Percentiles rank a stretch among this genome's conserved stretches.
Conservation (phyloP, 495 filamentous ascomycete genomes). For the Geoglossum glabrum region DNA sequence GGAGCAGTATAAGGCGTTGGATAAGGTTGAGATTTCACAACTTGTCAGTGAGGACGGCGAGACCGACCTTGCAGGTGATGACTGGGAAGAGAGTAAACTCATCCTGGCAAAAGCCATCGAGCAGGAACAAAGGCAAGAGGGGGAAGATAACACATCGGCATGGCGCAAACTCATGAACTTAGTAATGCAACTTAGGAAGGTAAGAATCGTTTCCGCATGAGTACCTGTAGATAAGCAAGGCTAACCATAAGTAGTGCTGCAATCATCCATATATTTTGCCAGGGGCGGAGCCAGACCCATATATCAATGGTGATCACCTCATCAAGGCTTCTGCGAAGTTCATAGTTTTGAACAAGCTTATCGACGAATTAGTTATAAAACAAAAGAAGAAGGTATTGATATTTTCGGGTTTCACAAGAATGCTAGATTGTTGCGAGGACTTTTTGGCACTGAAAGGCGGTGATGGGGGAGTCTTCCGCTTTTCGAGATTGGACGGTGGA, state of each 20-base stretch:
- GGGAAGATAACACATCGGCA: conserved; percentile 16
- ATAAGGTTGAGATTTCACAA: conserved; percentile 10
- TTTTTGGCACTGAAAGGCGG: conserved; percentile 29
- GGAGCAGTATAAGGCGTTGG: conserved; percentile 6
- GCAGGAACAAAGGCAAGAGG: conserved; percentile 19
- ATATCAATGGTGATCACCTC: conserved; percentile 29
- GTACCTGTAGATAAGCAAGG: neutral
- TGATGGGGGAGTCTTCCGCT: conserved; percentile 25
- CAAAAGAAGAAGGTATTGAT: conserved; percentile 40
- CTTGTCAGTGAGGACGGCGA: conserved; percentile 8
- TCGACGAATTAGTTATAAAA: conserved; percentile 34
- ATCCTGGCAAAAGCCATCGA: conserved; percentile 27
- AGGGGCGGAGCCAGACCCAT: conserved; percentile 30
- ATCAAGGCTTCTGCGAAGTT: conserved; percentile 42
- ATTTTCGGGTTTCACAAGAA: conserved; percentile 39
- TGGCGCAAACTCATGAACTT: conserved; percentile 42
- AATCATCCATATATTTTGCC: conserved; percentile 40
- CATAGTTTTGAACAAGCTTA: conserved; percentile 39
- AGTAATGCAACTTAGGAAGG: conserved; percentile 42
- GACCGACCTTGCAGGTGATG: conserved; percentile 8
- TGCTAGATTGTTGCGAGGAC: conserved; percentile 40
- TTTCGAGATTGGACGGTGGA: conserved; percentile 35
- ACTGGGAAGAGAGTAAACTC: conserved; percentile 25
- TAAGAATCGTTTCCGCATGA: conserved; percentile 6
- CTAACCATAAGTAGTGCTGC: conserved; percentile 25